Conservation (phyloP, 805 yeast species). For the Spathaspora boniae region DNA sequence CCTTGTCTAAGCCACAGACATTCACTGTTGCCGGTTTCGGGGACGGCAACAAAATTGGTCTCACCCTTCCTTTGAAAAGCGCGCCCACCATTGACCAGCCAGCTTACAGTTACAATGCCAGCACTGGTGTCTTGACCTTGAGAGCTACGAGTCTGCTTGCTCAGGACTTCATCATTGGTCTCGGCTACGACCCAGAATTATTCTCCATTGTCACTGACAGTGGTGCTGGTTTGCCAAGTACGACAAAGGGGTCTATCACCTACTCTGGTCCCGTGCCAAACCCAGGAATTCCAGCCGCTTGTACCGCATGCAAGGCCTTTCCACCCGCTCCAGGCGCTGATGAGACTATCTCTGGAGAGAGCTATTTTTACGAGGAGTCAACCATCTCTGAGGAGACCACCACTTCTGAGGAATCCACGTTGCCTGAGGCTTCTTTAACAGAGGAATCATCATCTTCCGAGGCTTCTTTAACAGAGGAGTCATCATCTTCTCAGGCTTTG, state of each 20-base stretch:
- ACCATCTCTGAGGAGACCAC: background rate
- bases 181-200: slow-evolving; percentile 16
- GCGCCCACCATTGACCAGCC: slow-evolving; percentile 1
- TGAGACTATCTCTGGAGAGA: too few species aligned
- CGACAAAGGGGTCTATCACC: slow-evolving; percentile 16
- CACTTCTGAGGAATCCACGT: background rate
- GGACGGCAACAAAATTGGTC: slow-evolving; percentile 19
- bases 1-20: slow-evolving; percentile 14
- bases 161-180: slow-evolving; percentile 19
- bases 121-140: slow-evolving; percentile 21
- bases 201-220: slow-evolving; percentile 15
- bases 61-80: slow-evolving; percentile 9
- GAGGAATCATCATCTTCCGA: too few species aligned
- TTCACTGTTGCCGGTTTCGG: slow-evolving; percentile 24
- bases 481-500: too few species aligned
- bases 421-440: too few species aligned
- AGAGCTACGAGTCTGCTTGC: slow-evolving; percentile 4
- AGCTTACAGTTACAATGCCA: slow-evolving; percentile 9
- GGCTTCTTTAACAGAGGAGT: too few species aligned
- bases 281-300: slow-evolving; percentile 18
- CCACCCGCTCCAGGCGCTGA: slow-evolving; percentile 4
- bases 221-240: slow-evolving; percentile 18
- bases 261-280: slow-evolving; percentile 17
- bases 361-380: too few species aligned
- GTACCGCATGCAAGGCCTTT: slow-evolving; percentile 18